phyloP scores from a whole-genome alignment of 1,284 basidiomycete species.

The Leccinum angustisporum region DNA sequence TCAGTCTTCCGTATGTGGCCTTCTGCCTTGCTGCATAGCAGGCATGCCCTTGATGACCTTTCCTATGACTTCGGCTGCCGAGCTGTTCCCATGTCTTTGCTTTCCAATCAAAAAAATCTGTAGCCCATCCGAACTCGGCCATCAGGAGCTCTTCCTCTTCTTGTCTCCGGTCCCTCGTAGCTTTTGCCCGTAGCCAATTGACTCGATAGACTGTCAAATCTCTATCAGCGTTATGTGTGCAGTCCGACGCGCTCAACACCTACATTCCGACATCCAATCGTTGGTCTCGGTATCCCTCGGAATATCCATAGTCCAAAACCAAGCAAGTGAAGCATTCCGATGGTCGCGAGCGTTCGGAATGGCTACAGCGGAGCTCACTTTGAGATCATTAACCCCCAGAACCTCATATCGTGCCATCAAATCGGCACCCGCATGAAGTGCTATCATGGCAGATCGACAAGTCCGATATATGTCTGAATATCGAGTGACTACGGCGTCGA shows the following conservation, averaged over 20 bases:
- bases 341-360: neutral
- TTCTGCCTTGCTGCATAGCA: neutral
- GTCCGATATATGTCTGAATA: neutral
- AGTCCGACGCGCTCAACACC: neutral
- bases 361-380: neutral
- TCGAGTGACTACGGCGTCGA: neutral
- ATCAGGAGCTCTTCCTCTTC: neutral
- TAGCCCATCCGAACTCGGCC: neutral
- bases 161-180: neutral
- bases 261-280: constrained; percentile 8
- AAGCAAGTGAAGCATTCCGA: neutral
- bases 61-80: neutral
- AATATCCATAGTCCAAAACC: constrained; percentile 6
- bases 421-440: neutral
- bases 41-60: neutral
- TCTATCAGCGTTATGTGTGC: neutral
- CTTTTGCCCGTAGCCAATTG: neutral
- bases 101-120: neutral
- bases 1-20: neutral
- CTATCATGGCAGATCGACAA: neutral
- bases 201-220: neutral
- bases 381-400: neutral
- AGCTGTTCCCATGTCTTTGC: neutral
- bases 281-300: neutral
- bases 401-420: neutral